These are phyloP conservation scores for Dianthus caryophyllus DNA, from an alignment of 148 eudicot species.

Conservation along the genomic window DNA sequence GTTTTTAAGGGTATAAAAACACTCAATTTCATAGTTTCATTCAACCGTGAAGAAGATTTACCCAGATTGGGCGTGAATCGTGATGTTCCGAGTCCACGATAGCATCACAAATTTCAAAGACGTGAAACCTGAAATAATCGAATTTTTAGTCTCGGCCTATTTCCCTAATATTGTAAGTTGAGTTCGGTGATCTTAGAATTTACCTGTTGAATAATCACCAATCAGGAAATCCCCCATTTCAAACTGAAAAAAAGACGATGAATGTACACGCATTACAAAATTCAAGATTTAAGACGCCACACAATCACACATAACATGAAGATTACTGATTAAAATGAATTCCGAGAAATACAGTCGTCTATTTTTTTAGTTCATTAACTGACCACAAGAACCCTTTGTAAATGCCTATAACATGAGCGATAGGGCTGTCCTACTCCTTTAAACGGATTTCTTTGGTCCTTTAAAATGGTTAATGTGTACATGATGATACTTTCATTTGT, in stretches of 20 bases:
- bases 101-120: constrained; percentile 71
- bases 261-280: background rate
- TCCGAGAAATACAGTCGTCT: background rate
- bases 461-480: no score
- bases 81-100: constrained; percentile 88
- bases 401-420: no score
- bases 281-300: no score
- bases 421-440: no score
- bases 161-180: background rate
- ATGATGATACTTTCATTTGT: no score
- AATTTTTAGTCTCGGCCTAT: background rate
- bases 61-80: constrained; percentile 82
- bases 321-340: background rate
- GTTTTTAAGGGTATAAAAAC: background rate
- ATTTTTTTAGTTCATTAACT: background rate
- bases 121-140: constrained; percentile 52
- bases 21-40: background rate
- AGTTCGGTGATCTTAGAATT: constrained; percentile 15
- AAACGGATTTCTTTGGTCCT: no score
- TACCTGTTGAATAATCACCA: constrained; percentile 67
- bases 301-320: background rate
- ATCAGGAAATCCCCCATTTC: constrained; percentile 71
- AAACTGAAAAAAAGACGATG: constrained; percentile 43
- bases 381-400: constrained; percentile 82
- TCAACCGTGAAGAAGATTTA: constrained; percentile 20